These are phyloP conservation scores for Dioscorea alata DNA, from an alignment of 106 monocot genomes.

Conservation along the genomic window DNA sequence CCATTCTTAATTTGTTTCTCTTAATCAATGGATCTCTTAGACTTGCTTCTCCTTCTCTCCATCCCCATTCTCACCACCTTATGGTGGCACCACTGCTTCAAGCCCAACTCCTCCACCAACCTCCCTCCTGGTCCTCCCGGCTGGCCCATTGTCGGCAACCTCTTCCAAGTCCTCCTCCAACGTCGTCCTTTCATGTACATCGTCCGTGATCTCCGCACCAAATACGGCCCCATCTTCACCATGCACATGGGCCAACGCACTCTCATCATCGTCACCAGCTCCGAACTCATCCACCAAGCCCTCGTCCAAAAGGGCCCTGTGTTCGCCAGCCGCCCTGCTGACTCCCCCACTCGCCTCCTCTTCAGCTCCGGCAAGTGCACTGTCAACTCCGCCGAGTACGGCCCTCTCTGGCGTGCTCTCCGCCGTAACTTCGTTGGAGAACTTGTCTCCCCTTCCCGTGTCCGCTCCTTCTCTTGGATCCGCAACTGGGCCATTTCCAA, in stretches of 20 bases:
- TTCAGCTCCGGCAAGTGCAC: slow-evolving; percentile 75
- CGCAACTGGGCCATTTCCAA: slow-evolving; percentile 72
- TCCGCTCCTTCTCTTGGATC: slow-evolving; percentile 42
- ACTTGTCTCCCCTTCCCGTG: slow-evolving; percentile 45
- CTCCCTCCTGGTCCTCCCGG: slow-evolving; percentile 84
- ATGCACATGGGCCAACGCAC: slow-evolving; percentile 85
- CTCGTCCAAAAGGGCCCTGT: slow-evolving; percentile 60
- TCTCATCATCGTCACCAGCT: slow-evolving; percentile 53
- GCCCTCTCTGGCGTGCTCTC: slow-evolving; percentile 79
- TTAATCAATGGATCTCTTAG: slow-evolving; percentile 41
- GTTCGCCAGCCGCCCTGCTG: slow-evolving; percentile 78
- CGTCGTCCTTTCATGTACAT: slow-evolving; percentile 83
- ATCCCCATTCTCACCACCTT: slow-evolving; percentile 14
- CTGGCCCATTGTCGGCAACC: slow-evolving; percentile 87
- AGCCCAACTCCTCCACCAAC: slow-evolving; percentile 6
- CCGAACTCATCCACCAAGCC: slow-evolving; percentile 88
- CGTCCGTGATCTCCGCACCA: slow-evolving; percentile 66
- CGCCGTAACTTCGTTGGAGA: slow-evolving; percentile 81
- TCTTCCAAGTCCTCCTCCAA: slow-evolving; percentile 76
- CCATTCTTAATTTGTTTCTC: neutral
- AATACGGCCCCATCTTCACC: slow-evolving; percentile 87
- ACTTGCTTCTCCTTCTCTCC: slow-evolving; percentile 28
- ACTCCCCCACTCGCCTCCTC: slow-evolving; percentile 79
- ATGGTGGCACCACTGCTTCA: slow-evolving; percentile 53
- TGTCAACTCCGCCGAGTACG: slow-evolving; percentile 84